These are phyloP conservation scores for Candida ponderosae DNA, from an alignment of 805 yeast species.

Conservation along the genomic window DNA sequence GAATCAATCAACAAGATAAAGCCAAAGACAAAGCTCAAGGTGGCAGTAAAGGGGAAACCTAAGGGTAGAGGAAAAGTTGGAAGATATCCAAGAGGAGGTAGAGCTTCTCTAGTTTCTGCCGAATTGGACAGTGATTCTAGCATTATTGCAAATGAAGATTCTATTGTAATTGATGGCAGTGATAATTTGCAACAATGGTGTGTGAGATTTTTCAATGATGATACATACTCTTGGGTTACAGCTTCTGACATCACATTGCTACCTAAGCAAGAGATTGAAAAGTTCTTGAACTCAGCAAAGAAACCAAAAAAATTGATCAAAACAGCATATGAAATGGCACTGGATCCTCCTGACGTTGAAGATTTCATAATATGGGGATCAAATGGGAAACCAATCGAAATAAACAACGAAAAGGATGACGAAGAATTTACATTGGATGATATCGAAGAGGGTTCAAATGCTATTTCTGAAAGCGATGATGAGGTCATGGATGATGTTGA, in stretches of 20 bases:
- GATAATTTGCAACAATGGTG: slow-evolving; percentile 25
- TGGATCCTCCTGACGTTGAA: slow-evolving; percentile 40
- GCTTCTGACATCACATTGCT: slow-evolving; percentile 42
- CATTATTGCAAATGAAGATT: slow-evolving; percentile 4
- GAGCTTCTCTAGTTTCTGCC: slow-evolving; percentile 3
- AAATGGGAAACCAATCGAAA: slow-evolving; percentile 29
- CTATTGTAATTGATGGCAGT: too few relatives aligned
- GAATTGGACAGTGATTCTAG: slow-evolving; percentile 2
- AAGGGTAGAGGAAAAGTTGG: slow-evolving; percentile 3
- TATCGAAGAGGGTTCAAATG: slow-evolving; percentile 20
- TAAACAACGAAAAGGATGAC: slow-evolving; percentile 23
- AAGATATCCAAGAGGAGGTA: slow-evolving; percentile 1
- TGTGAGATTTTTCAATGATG: slow-evolving; percentile 67
- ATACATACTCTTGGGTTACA: slow-evolving; percentile 63
- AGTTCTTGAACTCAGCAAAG: slow-evolving; percentile 25
- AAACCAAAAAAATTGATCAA: slow-evolving; percentile 37
- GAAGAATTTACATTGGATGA: slow-evolving; percentile 20
- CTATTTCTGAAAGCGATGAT: slow-evolving; percentile 19
- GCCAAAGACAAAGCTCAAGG: slow-evolving; percentile 30
- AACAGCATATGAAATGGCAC: slow-evolving; percentile 47
- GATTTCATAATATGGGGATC: slow-evolving; percentile 35
- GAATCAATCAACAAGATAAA: slow-evolving; percentile 39
- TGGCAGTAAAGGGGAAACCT: too few relatives aligned
- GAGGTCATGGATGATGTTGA: slow-evolving; percentile 20
- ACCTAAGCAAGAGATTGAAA: slow-evolving; percentile 31